These are phyloP conservation scores for Suhomyces emberorum DNA, from an alignment of 805 yeast genomes.

Conservation along the genomic window DNA sequence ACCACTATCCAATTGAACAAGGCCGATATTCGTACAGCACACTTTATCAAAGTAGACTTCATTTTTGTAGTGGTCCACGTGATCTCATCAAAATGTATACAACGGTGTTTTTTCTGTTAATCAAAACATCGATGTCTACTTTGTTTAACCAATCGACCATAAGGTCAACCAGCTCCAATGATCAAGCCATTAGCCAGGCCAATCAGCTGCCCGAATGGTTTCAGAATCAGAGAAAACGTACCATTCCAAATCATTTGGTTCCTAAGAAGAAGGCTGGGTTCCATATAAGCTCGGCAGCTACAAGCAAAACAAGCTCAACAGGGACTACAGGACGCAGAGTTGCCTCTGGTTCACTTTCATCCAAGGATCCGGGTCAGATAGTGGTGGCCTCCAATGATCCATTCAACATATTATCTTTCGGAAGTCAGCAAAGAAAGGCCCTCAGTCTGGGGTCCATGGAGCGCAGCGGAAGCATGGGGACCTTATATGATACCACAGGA, in stretches of 20 bases:
- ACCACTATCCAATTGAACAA: too few species aligned
- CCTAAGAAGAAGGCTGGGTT: slow-evolving; percentile 40
- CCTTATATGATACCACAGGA: slow-evolving; percentile 18
- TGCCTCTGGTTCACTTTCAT: slow-evolving; percentile 3
- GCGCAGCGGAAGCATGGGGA: slow-evolving; percentile 14
- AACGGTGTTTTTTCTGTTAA: too few species aligned
- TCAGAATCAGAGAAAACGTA: slow-evolving; percentile 30
- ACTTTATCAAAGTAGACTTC: too few species aligned
- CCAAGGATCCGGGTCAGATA: slow-evolving; percentile 5
- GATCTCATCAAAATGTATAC: too few species aligned
- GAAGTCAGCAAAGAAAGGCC: slow-evolving; percentile 22
- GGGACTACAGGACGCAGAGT: slow-evolving; percentile 7
- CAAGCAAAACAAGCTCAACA: slow-evolving; percentile 9
- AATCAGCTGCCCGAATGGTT: slow-evolving; percentile 34
- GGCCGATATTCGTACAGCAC: too few species aligned
- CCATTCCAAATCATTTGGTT: slow-evolving; percentile 41
- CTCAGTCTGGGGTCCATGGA: slow-evolving; percentile 8
- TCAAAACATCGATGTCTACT: slow-evolving; percentile 5
- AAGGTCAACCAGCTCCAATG: not conserved
- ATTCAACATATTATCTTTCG: slow-evolving; percentile 37
- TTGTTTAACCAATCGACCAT: slow-evolving; percentile 1
- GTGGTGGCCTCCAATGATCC: slow-evolving; percentile 16
- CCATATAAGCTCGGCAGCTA: slow-evolving; percentile 25
- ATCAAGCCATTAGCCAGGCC: not conserved
- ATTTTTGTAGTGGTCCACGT: too few species aligned